These are phyloP conservation scores for Exobasidium cylindrosporum DNA, from an alignment of 1,284 basidiomycete genomes.

Conservation along the genomic window DNA sequence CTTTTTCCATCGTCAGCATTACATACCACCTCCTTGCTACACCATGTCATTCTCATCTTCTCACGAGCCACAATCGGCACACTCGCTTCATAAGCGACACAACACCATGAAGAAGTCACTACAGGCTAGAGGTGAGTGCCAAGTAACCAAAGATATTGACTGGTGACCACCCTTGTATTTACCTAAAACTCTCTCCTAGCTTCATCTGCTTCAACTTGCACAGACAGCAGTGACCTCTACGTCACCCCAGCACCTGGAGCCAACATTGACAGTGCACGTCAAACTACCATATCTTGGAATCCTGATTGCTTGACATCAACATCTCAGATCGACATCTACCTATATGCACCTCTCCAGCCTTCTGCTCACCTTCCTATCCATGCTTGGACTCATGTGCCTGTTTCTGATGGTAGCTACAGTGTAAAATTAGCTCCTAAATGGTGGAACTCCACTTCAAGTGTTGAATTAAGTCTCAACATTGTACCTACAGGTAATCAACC, in stretches of 20 bases:
- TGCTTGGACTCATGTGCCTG: conserved; percentile 39
- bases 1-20: not conserved
- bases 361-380: conserved; percentile 41
- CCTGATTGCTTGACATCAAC: conserved; percentile 33
- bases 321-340: conserved; percentile 49
- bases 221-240: conserved; percentile 34
- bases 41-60: not conserved
- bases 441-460: conserved; percentile 34
- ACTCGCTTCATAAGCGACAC: not conserved
- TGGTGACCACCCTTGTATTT: too few relatives aligned
- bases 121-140: not conserved
- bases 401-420: conserved; percentile 25
- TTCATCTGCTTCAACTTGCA: not conserved
- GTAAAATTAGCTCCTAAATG: conserved; percentile 43
- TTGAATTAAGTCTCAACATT: conserved; percentile 49
- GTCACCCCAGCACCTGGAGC: conserved; percentile 23
- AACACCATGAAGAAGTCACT: not conserved
- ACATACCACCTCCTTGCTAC: not conserved
- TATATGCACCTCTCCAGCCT: conserved; percentile 40
- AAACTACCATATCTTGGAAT: conserved; percentile 40
- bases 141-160: too few relatives aligned
- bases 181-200: too few relatives aligned
- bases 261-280: conserved; percentile 29
- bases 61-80: not conserved
- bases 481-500: conserved; percentile 50